Conservation (phyloP, 1,284 basidiomycete genomes). For the Boletus subluridellus region DNA sequence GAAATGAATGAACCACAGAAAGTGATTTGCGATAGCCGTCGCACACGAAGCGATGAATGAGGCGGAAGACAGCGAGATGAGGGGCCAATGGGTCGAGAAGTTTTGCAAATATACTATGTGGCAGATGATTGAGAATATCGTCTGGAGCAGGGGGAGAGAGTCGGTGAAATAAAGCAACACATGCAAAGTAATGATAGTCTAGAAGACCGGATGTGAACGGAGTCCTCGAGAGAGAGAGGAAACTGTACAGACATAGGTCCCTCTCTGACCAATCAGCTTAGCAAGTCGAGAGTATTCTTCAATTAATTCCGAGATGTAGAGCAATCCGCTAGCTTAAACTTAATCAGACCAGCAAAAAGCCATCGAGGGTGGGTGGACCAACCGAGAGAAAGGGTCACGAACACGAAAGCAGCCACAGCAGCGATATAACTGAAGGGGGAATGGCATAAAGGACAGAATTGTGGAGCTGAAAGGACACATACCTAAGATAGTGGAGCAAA, state of each 20-base stretch:
- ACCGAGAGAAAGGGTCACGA: conserved; percentile 80
- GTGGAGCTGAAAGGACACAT: neutral
- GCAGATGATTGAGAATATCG: conserved; percentile 75
- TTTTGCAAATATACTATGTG: conserved; percentile 89
- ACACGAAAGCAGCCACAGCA: conserved; percentile 65
- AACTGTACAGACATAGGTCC: conserved; percentile 73
- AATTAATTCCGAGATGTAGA: conserved; percentile 91
- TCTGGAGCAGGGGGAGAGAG: conserved; percentile 70
- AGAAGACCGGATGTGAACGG: conserved; percentile 8
- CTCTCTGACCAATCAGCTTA: conserved; percentile 75
- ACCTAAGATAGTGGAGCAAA: conserved; percentile 52
- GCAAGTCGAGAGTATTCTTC: conserved; percentile 85
- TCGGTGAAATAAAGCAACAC: conserved; percentile 76
- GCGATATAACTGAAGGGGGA: conserved; percentile 56
- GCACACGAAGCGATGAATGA: conserved; percentile 82
- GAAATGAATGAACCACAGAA: conserved; percentile 93
- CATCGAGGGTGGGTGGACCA: conserved; percentile 17
- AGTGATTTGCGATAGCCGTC: conserved; percentile 85
- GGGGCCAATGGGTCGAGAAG: conserved; percentile 84
- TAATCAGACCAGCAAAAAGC: conserved; percentile 12
- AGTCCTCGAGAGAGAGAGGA: neutral
- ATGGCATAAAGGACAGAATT: neutral
- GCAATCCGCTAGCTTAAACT: conserved; percentile 75
- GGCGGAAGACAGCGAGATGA: conserved; percentile 81
- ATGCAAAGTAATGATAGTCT: conserved; percentile 80